A percentile compares a stretch with the other conserved stretches of the same genome.
phyloP scores from a whole-genome alignment of 345 rosid species.

The Orychophragmus violaceus region DNA sequence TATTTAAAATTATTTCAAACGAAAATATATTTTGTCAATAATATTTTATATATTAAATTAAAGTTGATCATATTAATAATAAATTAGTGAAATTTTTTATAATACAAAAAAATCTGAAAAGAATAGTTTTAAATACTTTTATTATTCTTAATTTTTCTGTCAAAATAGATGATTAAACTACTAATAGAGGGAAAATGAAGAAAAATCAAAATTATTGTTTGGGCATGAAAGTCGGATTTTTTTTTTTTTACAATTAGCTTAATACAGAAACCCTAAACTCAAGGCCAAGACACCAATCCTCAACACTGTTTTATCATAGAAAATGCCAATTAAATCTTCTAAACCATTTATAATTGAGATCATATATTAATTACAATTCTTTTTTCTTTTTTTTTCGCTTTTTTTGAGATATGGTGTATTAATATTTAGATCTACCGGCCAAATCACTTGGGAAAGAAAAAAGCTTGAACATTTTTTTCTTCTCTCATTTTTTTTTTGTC shows the following conservation, averaged over 20 bases:
- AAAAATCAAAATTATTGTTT: slow-evolving; percentile 1
- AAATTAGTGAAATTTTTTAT: no score
- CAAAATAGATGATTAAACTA: not conserved
- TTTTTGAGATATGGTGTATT: not conserved
- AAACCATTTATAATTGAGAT: slow-evolving; percentile 13
- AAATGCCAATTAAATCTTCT: not conserved
- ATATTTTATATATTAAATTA: no score
- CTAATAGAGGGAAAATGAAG: not conserved
- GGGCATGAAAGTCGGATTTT: slow-evolving; percentile 22
- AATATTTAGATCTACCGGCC: slow-evolving; percentile 24
- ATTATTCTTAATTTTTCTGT: not conserved
- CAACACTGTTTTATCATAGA: slow-evolving; percentile 5
- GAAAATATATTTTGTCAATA: no score
- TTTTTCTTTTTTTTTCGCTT: not conserved
- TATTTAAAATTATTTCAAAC: no score
- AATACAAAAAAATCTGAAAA: no score
- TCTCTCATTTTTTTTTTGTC: slow-evolving; percentile 1
- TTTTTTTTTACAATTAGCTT: slow-evolving; percentile 25
- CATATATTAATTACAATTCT: not conserved
- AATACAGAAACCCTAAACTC: slow-evolving; percentile 21
- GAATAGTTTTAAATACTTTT: no score
- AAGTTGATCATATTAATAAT: no score
- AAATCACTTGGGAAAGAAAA: not conserved
- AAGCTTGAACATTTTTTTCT: slow-evolving; percentile 1
- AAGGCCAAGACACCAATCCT: slow-evolving; percentile 24